Conservation (phyloP, 108 stramenopile species). For the Poteriospumella lacustris region DNA sequence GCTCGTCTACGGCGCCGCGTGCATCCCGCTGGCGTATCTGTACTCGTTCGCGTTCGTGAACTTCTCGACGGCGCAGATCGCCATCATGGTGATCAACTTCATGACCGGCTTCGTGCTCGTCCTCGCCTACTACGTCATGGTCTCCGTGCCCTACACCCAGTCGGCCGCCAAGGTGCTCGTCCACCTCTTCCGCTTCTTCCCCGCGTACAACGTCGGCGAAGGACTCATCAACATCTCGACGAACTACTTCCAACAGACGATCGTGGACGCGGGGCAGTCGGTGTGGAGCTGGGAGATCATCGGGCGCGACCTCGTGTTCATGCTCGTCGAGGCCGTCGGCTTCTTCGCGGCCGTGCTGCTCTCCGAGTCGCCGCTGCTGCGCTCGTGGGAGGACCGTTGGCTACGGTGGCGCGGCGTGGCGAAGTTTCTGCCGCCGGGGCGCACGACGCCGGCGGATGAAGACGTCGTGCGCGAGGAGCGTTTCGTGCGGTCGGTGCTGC, state of each 20-base stretch:
- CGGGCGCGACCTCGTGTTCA: constrained; percentile 28
- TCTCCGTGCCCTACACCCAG: constrained; percentile 26
- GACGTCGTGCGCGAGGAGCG: constrained; percentile 40
- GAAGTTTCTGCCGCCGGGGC: not conserved
- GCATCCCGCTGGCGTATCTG: constrained; percentile 55
- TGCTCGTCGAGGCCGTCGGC: constrained; percentile 29
- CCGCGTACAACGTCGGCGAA: constrained; percentile 58
- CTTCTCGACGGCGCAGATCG: constrained; percentile 56
- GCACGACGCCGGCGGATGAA: constrained; percentile 25
- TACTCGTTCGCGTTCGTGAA: constrained; percentile 52
- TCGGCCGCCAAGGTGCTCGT: constrained; percentile 33
- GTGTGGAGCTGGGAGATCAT: constrained; percentile 43
- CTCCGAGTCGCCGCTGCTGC: constrained; percentile 34
- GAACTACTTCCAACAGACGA: constrained; percentile 38
- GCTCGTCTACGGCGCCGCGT: constrained; percentile 37
- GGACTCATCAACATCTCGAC: constrained; percentile 45
- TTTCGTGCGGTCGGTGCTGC: constrained; percentile 19
- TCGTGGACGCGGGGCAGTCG: constrained; percentile 16
- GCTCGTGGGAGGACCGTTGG: constrained; percentile 33
- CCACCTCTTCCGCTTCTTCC: constrained; percentile 55
- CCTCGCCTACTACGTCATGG: constrained; percentile 50
- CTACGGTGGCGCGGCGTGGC: not conserved
- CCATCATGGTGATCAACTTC: constrained; percentile 53
- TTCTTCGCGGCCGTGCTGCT: constrained; percentile 38
- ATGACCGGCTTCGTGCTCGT: constrained; percentile 59